Evolutionary conservation across 192 early-diverging fungal genomes (phyloP), one percentile per base, ranked within the genome.

Genomic region (Entrophospora sp.): DNA sequence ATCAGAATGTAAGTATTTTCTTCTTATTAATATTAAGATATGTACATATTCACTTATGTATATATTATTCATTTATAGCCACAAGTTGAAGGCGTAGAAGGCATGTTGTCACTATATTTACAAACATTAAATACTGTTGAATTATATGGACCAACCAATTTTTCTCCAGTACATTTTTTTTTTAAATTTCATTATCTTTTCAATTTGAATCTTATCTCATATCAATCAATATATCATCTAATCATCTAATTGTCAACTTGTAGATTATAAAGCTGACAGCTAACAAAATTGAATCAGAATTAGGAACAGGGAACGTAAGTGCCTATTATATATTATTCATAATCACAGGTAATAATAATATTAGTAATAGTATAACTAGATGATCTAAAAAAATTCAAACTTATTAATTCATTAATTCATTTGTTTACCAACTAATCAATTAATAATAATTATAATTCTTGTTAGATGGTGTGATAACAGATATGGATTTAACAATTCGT

Each of bases 131-230:
- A 60, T 3, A 61, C 64, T 49, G 66, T 77, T 22, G 44, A 70
- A 48, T 55, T 83, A 16, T 75, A 55, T 18, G 81, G 81, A 14
- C 81, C 81, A n/a, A n/a, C n/a, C n/a, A n/a, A n/a, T n/a, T n/a
- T n/a, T n/a, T n/a, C n/a, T n/a, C n/a, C n/a, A n/a, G 10, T 82
- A n/a, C n/a, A n/a, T n/a, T n/a, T n/a, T n/a, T n/a, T n/a, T n/a
- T 80, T 2, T 82, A 82, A 48, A 82, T 83, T 71, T 56, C 80
- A 3, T 78, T 80, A 10, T 66, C 74, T 4, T n/a, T 1, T 6
- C 8, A 35, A 28, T 3, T 57, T 57, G 24, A 22, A 16, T 52
- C 22, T n/a, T 2, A 24, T 10, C 49, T 27, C 14, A 10, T 6
- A 1, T n/a, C n/a, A 12, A 52, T 52, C 22, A 22, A 22, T 5